Evolutionary conservation across 2,329 filamentous ascomycete genomes (phyloP), one percentile per base, ranked within the genome.

Genomic region (Fusarium citri): DNA sequence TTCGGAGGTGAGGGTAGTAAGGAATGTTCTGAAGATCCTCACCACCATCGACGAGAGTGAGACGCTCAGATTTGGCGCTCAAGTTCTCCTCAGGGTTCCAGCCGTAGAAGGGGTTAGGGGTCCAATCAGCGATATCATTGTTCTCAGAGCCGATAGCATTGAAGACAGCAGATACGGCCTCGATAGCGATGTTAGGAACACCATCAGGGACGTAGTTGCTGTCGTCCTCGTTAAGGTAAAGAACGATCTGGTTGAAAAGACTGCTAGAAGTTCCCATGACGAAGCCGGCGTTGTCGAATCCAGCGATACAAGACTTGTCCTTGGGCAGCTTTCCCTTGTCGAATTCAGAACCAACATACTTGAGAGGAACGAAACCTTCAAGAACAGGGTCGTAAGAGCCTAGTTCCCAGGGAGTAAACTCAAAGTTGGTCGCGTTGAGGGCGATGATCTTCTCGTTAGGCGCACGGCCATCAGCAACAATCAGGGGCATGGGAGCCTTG

Each of bases 221-320:
- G 22, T 77, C 82, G 43, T 72, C 81, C 61, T 83, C 77, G 75
- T 83, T 26, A 89, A 96, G 40, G 89, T 97, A 84, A 86, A 97
- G 85, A 58, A 90, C 83, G 73, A 74, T 84, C 84, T 76, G 83
- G 81, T 97, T 97, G 84, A 97, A 97, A 6, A 97, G 84, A 11
- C 91, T 90, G 18, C 91, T 93, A 14, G 91, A 94, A 1, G 93
- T 96, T 62, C 93, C 93, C 88, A 95, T 93, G 31, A 96, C 83
- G 74, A 89, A 97, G 3, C 92, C 92, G 9, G 88, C 88, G 72
- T 93, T 94, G 78, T 97, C 93, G 71, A 94, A 94, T 2, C 93
- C 93, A 25, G 76, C 76, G 28, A 85, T 80, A 67, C 88, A 84
- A 3, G 69, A 77, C 68, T 84, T 83, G 74, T 85, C 84, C 30